phyloP scores from a whole-genome alignment of 176 grass and related monocot species.

The Pontederia crassipes region DNA sequence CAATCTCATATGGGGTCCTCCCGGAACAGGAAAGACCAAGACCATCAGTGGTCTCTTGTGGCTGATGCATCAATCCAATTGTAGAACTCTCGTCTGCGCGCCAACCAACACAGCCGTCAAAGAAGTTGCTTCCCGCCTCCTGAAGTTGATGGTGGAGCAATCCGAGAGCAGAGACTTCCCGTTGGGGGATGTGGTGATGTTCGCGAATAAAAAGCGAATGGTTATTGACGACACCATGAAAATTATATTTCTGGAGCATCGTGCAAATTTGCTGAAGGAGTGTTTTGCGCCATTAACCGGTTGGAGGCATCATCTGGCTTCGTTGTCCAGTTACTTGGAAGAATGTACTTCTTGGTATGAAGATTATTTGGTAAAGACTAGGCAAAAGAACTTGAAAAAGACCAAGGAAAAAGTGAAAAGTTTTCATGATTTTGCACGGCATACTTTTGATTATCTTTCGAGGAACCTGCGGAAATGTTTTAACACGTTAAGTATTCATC shows the following conservation, averaged over 20 bases:
- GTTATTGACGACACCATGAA: slow-evolving; percentile 26
- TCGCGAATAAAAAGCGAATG: slow-evolving; percentile 52
- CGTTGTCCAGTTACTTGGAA: slow-evolving; percentile 37
- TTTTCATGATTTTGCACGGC: slow-evolving; percentile 35
- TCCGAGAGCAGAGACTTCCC: slow-evolving; percentile 16
- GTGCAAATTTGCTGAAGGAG: slow-evolving; percentile 27
- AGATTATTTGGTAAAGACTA: slow-evolving; percentile 8
- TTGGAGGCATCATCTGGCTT: slow-evolving; percentile 44
- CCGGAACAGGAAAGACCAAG: slow-evolving; percentile 75
- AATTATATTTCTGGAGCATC: slow-evolving; percentile 59
- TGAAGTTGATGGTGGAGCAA: slow-evolving; percentile 24
- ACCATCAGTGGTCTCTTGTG: slow-evolving; percentile 52
- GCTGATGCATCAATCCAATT: slow-evolving; percentile 23
- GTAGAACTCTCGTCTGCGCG: slow-evolving; percentile 47
- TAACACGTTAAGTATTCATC: slow-evolving; percentile 37
- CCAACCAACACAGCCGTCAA: slow-evolving; percentile 70
- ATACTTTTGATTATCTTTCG: slow-evolving; percentile 30
- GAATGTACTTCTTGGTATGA: slow-evolving; percentile 29
- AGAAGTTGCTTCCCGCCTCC: slow-evolving; percentile 40
- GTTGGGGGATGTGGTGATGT: slow-evolving; percentile 52
- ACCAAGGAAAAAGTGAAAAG: background rate
- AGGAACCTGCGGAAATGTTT: slow-evolving; percentile 31
- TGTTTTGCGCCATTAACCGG: slow-evolving; percentile 52
- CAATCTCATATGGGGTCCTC: slow-evolving; percentile 68
- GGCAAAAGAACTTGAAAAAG: background rate